Conservation (phyloP, 352 stramenopile species). For the Pelagophyceae sp. region DNA sequence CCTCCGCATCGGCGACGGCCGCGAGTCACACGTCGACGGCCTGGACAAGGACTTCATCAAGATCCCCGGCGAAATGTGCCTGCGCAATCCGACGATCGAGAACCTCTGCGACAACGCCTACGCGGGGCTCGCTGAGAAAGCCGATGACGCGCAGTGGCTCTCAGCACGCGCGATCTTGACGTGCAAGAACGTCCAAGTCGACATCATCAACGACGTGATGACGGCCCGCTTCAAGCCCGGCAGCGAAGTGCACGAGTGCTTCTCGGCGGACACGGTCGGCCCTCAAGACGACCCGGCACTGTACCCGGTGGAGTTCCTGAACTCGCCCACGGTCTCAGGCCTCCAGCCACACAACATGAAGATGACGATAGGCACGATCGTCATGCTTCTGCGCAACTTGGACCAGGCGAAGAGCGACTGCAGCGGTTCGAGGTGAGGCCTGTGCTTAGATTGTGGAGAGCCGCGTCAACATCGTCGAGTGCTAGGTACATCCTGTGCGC, state of each 20-base stretch:
- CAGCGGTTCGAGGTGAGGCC: not conserved
- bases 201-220: not conserved
- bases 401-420: not conserved
- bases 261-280: not conserved
- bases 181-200: not conserved
- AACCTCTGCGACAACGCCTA: not conserved
- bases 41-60: not conserved
- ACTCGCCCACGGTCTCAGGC: not conserved
- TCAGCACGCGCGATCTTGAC: not conserved
- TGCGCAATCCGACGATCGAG: not conserved
- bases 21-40: not conserved
- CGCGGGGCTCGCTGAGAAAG: not conserved
- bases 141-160: not conserved
- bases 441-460: too few relatives aligned
- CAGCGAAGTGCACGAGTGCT: not conserved
- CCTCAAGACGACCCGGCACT: not conserved
- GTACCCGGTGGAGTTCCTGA: not conserved
- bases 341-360: not conserved
- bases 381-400: slow-evolving; percentile 3
- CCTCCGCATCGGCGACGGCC: not conserved
- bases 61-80: not conserved
- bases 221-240: not conserved
- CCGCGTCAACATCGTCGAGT: too few relatives aligned
- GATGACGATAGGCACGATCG: not conserved
- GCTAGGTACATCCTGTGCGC: too few relatives aligned